Evolutionary conservation across 2,329 filamentous ascomycete species (phyloP), one percentile per base, ranked within the genome.

Genomic region (Verticillium albo-atrum): DNA sequence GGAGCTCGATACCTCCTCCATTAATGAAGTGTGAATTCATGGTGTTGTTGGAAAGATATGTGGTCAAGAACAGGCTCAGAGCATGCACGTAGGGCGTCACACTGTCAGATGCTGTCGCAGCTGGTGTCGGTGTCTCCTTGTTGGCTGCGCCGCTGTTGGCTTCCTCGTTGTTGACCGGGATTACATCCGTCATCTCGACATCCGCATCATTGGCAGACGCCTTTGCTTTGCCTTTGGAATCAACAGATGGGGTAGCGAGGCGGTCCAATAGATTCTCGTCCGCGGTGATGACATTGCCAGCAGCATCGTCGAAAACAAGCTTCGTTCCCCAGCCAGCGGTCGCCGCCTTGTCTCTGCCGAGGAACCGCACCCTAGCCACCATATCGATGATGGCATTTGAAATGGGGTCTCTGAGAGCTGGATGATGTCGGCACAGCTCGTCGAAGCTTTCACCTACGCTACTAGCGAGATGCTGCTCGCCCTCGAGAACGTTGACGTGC

Each of bases 361-460:
- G 77, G 64, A 89, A 82, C 47, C 87, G 85, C 35, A 99, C 89
- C 57, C 92, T 86, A 34, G 88, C 88, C 61, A 97, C 86, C 91
- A 98, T 96, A 63, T 92, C 88, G 61, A 96, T 83, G 17, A 97
- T 87, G n/a, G 91, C 89, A 63, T 90, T 89, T 63, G 94, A 86
- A 61, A 99, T 95, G 3, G 88, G 83, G 10, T 84, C 83, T 65
- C 93, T 91, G 52, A 99, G 77, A 25, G 86, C 82, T 1, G 96
- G 95, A 68, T 99, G 95, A 70, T 99, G 95, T 47, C 95, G 88
- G 57, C 94, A 90, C 61, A 99, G 82, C 74, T 99, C 95, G 72
- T 99, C 95, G 68, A 99, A 97, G 47, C 88, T 90, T 27, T 84
- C 85, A 12, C 95, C 95, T 55, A 99, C 83, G 42, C 86, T 85